Base-by-base conservation (phyloP, 208 protist genomes). In the Phytomonas francai region DNA sequence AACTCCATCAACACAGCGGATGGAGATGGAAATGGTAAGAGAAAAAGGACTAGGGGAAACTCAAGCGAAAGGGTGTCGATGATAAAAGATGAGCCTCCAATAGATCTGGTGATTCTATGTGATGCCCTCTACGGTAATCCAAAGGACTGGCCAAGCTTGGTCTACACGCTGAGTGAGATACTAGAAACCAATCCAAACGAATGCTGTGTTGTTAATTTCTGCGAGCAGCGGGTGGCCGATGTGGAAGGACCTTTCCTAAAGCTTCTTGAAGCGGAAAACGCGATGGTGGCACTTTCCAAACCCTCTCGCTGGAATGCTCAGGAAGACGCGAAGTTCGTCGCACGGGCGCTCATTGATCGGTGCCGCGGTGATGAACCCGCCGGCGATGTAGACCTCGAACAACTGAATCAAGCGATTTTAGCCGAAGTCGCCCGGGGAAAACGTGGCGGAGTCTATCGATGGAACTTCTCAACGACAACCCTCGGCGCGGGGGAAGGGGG, bases 41-140 rank as follows among this genome's bases (percentile, higher is more conserved):
- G 11, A 11, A 39, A 39, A 39, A 39, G 34, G 11, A 39, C 4
- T 12, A 39, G 4, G 4, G 34, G 34, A 39, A 39, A 12, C 11
- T 39, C 34, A 11, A 11, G 7, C 34, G 11, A 11, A 12, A 4
- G 11, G 11, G 34, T 12, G 34, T 4, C 11, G 34, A 4, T 39
- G 34, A 11, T 11, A 4, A 11, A 39, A 11, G 34, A 4, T 39
- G 11, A 11, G 34, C 4, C 11, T 11, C 34, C 54, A 22, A 73
- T 86, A 3, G 76, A 87, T 57, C 80, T 85, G 69, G 81, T 92
- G 6, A 70, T 96, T 4, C 56, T 96, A 59, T 96, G 91, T 36
- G 91, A 96, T 70, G 91, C 91, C 2, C 81, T 96, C 29, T 96
- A 96, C 74, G 91, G 91, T 36, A 96, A 96, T 72, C 84, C 86